Evolutionary conservation across 23 red algal species (phyloP).

Genomic region (Gracilaria domingensis): DNA sequence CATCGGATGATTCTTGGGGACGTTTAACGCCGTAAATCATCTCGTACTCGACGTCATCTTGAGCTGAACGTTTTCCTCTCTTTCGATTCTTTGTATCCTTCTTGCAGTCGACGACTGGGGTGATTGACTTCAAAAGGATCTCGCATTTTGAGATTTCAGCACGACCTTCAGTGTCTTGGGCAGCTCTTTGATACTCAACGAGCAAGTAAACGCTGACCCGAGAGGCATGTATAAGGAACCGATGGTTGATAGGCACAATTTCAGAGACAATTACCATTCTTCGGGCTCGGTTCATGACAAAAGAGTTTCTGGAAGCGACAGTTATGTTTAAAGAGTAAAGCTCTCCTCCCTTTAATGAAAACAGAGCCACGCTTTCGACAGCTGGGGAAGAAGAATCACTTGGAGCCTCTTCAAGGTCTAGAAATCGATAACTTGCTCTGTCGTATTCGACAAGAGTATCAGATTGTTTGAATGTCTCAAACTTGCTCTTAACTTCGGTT

Average conservation of each 20-base stretch:
- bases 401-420: conserved; percentile 59
- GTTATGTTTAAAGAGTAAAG: conserved; percentile 75
- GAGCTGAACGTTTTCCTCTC: conserved; percentile 51
- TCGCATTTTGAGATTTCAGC: neutral
- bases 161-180: conserved; percentile 20
- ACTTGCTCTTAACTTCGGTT: conserved; percentile 57
- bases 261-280: conserved; percentile 77
- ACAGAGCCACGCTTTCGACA: conserved; percentile 56
- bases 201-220: conserved; percentile 69
- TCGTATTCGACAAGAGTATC: conserved; percentile 67
- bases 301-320: conserved; percentile 42
- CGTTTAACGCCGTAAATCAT: conserved; percentile 72
- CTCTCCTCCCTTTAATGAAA: conserved; percentile 86
- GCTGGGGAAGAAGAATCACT: conserved; percentile 16
- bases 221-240: conserved; percentile 73
- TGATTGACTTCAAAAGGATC: neutral
- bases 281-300: conserved; percentile 68
- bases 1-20: conserved; percentile 56
- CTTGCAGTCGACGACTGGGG: neutral
- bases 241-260: conserved; percentile 70
- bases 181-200: conserved; percentile 62
- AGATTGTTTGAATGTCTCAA: conserved; percentile 57
- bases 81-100: conserved; percentile 30
- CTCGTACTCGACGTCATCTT: conserved; percentile 71
- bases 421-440: conserved; percentile 58